Base-by-base conservation (phyloP, 208 protist genomes). In the Trypanosoma lewisi region DNA sequence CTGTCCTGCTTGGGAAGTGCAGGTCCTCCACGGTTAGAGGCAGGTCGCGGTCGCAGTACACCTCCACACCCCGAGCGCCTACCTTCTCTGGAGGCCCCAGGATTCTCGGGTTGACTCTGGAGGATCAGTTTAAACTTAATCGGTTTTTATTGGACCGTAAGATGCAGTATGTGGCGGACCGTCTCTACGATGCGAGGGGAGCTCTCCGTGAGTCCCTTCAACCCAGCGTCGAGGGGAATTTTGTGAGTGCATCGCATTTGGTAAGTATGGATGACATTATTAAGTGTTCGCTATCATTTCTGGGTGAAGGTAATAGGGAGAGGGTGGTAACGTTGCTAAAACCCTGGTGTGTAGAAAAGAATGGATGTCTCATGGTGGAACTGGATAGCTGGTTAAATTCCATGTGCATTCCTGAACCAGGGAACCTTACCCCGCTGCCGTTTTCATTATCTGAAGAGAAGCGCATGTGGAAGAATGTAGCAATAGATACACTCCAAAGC, bases 161-260 rank as follows among this genome's bases (percentile, higher is more conserved):
- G 37, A 49, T 70, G 37, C 79, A 85, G 39, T 60, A 57, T 33
- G 62, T 79, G 30, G 21, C 75, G 3, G 70, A 85, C 42, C 47
- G 56, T 1, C 60, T 85, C 9, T 85, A 71, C 59, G 79, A 85
- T 56, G 34, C 51, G 0, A 61, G 75, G 11, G 51, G 71, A 37
- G 33, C 45, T 21, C 47, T 77, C 30, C 57, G 70, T 27, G 53
- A 59, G 17, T 50, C 48, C 23, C 45, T 72, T 33, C 41, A 70
- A 30, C 19, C 30, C 19, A 4, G 17, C 7, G 34, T 39, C 37
- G 44, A 56, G 12, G 25, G 19, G 9, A 19, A 11, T 8, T 17
- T 5, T 58, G 30, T 23, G 12, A 11, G 4, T 14, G 5, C 27
- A 42, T 28, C 23, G 23, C 16, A 17, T 7, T 25, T 61, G 11